A percentile compares a stretch with the other conserved stretches of the same genome.
Evolutionary conservation across 2,329 filamentous ascomycete species (phyloP).

Genomic region (Fonsecaea nubica): DNA sequence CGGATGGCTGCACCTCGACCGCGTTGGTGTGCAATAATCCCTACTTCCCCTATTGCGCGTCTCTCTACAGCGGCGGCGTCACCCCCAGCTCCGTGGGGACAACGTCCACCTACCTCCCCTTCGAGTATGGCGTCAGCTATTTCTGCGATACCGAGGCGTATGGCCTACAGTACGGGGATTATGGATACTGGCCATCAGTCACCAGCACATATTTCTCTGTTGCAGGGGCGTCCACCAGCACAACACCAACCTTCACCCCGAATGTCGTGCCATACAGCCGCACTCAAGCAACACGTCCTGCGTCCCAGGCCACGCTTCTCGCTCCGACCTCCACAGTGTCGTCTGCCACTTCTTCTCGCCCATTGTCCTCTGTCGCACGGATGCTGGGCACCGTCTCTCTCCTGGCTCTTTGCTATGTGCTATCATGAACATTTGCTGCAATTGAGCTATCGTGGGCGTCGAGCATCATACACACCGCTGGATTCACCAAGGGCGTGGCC

Average conservation of each 20-base stretch:
- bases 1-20: not conserved
- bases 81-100: not conserved
- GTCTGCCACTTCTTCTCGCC: not conserved
- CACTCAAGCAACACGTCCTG: constrained; percentile 3
- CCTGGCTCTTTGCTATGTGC: not conserved
- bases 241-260: not conserved
- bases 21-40: not conserved
- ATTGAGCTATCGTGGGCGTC: too few relatives aligned
- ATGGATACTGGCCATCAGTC: not conserved
- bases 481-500: too few relatives aligned
- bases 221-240: not conserved
- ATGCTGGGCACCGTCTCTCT: not conserved
- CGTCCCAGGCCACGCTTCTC: not conserved
- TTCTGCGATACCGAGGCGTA: constrained; percentile 8
- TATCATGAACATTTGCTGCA: not conserved
- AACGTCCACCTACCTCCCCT: not conserved
- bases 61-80: not conserved
- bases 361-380: not conserved
- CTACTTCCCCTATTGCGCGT: not conserved
- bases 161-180: not conserved
- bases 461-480: too few relatives aligned
- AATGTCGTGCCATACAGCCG: not conserved
- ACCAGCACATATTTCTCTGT: not conserved
- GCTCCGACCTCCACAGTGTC: not conserved
- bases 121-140: not conserved